Conservation (phyloP, 2,329 filamentous ascomycete genomes). For the Alternaria triticina region DNA sequence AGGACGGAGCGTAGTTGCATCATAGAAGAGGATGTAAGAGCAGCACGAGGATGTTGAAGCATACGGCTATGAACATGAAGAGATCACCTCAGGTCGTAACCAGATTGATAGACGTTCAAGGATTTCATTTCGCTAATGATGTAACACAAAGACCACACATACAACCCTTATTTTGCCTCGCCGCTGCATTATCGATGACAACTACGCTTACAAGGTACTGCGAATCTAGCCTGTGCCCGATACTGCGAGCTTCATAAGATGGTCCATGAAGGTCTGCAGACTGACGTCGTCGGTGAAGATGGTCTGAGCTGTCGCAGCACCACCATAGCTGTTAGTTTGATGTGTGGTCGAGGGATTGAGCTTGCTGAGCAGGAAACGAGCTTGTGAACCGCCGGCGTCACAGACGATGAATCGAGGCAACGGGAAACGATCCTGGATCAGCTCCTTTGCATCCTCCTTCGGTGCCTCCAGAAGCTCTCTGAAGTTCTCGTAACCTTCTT, state of each 20-base stretch:
- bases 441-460: slow-evolving; percentile 96
- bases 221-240: slow-evolving; percentile 40
- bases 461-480: slow-evolving; percentile 84
- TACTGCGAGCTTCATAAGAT: slow-evolving; percentile 83
- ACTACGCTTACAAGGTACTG: not conserved
- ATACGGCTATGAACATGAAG: not conserved
- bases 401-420: slow-evolving; percentile 98
- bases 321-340: slow-evolving; percentile 89
- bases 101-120: not conserved
- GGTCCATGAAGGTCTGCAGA: slow-evolving; percentile 98
- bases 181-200: not conserved
- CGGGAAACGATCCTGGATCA: slow-evolving; percentile 98
- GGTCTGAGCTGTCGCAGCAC: slow-evolving; percentile 88
- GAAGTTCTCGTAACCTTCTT: slow-evolving; percentile 98
- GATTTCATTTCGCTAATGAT: slow-evolving; percentile 13
- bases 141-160: slow-evolving; percentile 2
- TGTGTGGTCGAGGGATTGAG: slow-evolving; percentile 97
- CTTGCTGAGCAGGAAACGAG: slow-evolving; percentile 95
- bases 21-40: not conserved
- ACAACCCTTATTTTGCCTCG: not conserved
- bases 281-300: slow-evolving; percentile 99
- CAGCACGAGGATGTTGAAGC: not conserved
- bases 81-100: not conserved
- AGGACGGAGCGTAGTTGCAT: not conserved
- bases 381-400: slow-evolving; percentile 96